Evolutionary conservation across 257 asterid species (phyloP).

Genomic region (Dorcoceras hygrometricum): DNA sequence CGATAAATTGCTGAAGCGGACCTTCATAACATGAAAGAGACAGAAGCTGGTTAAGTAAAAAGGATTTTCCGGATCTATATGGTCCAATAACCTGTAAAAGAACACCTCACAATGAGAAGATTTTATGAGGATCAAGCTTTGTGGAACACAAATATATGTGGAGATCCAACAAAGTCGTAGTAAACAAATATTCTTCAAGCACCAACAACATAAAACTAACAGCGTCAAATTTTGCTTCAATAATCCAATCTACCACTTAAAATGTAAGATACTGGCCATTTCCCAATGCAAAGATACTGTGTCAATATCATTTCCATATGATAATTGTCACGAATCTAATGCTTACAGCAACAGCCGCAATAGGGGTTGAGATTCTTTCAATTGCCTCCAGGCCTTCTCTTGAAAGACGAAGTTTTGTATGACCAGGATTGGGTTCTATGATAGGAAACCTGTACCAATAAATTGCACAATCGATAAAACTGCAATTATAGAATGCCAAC

Average conservation of each 20-base stretch:
- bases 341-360: conserved; percentile 94
- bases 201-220: conserved; percentile 12
- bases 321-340: conserved; percentile 23
- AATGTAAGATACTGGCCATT: conserved; percentile 5
- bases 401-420: conserved; percentile 85
- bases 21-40: conserved; percentile 97
- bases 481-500: conserved; percentile 1
- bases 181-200: conserved; percentile 2
- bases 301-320: conserved; percentile 16
- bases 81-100: conserved; percentile 88
- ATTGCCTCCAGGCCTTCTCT: conserved; percentile 90
- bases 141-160: not conserved
- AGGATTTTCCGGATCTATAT: conserved; percentile 97
- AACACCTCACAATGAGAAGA: conserved; percentile 13
- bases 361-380: conserved; percentile 77
- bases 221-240: not conserved
- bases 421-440: conserved; percentile 94
- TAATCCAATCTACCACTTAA: not conserved
- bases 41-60: conserved; percentile 95
- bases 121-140: conserved; percentile 4
- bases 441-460: conserved; percentile 72
- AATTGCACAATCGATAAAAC: conserved; percentile 11
- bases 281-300: conserved; percentile 4
- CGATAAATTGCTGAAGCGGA: conserved; percentile 29
- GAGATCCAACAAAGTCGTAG: not conserved